Evolutionary conservation across 2,329 filamentous ascomycete species (phyloP).

Genomic region (Neodidymelliopsis sp.): DNA sequence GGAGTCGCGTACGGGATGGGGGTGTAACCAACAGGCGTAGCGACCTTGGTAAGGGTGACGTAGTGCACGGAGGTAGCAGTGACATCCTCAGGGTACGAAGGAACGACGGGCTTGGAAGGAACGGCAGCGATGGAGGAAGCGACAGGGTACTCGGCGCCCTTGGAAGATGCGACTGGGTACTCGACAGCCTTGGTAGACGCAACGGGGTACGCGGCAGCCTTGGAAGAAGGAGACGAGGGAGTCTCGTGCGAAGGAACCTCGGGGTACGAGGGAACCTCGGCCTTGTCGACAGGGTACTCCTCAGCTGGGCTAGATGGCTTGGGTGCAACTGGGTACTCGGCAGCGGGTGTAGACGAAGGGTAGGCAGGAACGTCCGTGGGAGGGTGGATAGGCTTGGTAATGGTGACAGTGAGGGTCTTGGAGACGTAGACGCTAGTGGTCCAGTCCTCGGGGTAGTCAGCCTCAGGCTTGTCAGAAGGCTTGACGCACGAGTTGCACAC

Average conservation of each 20-base stretch:
- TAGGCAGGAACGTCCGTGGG: slow-evolving; percentile 28
- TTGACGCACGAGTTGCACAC: slow-evolving; percentile 32
- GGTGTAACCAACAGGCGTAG: slow-evolving; percentile 23
- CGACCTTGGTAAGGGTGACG: slow-evolving; percentile 35
- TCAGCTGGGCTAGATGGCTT: slow-evolving; percentile 22
- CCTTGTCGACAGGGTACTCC: slow-evolving; percentile 14
- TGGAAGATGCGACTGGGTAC: slow-evolving; percentile 3
- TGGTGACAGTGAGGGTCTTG: slow-evolving; percentile 40
- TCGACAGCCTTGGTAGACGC: slow-evolving; percentile 11
- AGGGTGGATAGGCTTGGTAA: slow-evolving; percentile 40
- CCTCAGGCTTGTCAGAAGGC: slow-evolving; percentile 24
- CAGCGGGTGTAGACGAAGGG: slow-evolving; percentile 15
- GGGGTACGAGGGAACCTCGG: slow-evolving; percentile 22
- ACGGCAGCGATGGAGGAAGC: slow-evolving; percentile 5
- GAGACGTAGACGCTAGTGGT: slow-evolving; percentile 43
- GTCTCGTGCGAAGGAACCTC: slow-evolving; percentile 14
- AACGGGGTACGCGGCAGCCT: neutral
- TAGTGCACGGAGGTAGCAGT: slow-evolving; percentile 22
- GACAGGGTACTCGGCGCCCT: neutral
- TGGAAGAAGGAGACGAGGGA: neutral
- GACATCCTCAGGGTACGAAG: neutral
- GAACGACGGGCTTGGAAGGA: slow-evolving; percentile 2
- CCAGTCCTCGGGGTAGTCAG: slow-evolving; percentile 40
- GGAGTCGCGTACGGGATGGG: slow-evolving; percentile 14
- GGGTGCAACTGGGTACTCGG: slow-evolving; percentile 15